phyloP scores from a whole-genome alignment of 805 yeast genomes.

The Hanseniaspora opuntiae region DNA sequence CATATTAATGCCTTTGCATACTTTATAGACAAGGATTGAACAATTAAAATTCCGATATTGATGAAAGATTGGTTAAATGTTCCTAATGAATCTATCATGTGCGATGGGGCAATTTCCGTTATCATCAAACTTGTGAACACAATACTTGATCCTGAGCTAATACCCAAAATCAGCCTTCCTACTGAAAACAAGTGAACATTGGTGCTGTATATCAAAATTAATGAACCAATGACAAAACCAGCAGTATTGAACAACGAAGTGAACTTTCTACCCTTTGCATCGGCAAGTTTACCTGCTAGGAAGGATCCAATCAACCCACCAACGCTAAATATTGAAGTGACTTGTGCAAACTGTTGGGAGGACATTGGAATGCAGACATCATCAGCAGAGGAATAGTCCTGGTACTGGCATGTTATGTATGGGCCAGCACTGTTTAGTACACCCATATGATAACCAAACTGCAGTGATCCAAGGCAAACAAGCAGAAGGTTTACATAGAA shows the following conservation, averaged over 20 bases:
- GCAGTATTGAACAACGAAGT: conserved; percentile 39
- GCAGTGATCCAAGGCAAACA: conserved; percentile 66
- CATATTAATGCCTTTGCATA: conserved; percentile 58
- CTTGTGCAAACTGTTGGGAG: conserved; percentile 49
- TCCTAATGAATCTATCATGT: conserved; percentile 64
- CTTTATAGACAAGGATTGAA: conserved; percentile 59
- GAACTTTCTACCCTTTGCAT: conserved; percentile 47
- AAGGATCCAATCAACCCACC: conserved; percentile 75
- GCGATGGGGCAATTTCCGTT: conserved; percentile 63
- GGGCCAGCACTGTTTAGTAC: conserved; percentile 84
- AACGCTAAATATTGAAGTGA: conserved; percentile 64
- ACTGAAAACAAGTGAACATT: conserved; percentile 32
- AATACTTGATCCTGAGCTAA: conserved; percentile 77
- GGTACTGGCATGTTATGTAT: conserved; percentile 43
- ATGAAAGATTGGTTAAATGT: conserved; percentile 80
- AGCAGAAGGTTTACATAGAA: conserved; percentile 38
- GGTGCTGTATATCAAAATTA: conserved; percentile 40
- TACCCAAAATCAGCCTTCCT: conserved; percentile 70
- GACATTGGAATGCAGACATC: conserved; percentile 43
- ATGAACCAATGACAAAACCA: conserved; percentile 48
- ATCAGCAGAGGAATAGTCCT: conserved; percentile 23
- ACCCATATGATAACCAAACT: conserved; percentile 90
- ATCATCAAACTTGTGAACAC: conserved; percentile 76
- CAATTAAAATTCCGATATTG: conserved; percentile 68
- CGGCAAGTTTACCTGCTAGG: conserved; percentile 52